phyloP scores from a whole-genome alignment of 441 rosid species.

The Raphanus hybrid region DNA sequence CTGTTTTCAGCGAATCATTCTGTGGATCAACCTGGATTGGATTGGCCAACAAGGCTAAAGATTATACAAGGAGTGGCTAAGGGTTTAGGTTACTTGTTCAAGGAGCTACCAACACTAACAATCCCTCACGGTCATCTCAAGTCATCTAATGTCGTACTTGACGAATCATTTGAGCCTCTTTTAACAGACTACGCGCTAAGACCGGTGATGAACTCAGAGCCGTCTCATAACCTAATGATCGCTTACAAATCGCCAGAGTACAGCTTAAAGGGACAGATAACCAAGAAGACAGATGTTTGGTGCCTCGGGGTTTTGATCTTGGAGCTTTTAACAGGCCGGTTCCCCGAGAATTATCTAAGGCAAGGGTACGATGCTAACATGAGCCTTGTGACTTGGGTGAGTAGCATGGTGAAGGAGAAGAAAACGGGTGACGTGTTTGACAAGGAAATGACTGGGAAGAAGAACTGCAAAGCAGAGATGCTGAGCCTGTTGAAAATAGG shows the following conservation, averaged over 20 bases:
- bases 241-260: conserved; percentile 91
- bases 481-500: conserved; percentile 77
- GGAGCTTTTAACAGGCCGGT: conserved; percentile 76
- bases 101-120: conserved; percentile 61
- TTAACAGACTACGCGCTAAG: conserved; percentile 74
- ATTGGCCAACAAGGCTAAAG: conserved; percentile 74
- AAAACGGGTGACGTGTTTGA: conserved; percentile 71
- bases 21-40: conserved; percentile 39
- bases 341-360: conserved; percentile 73
- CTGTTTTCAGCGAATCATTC: conserved; percentile 6
- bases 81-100: conserved; percentile 75
- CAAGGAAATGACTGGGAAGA: conserved; percentile 65
- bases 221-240: conserved; percentile 66
- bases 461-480: conserved; percentile 67
- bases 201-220: conserved; percentile 75
- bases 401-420: conserved; percentile 62
- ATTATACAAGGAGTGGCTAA: conserved; percentile 77
- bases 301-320: conserved; percentile 79
- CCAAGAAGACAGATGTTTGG: conserved; percentile 82
- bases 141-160: conserved; percentile 87
- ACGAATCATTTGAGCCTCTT: conserved; percentile 61
- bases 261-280: conserved; percentile 48
- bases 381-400: conserved; percentile 76
- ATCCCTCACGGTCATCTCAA: conserved; percentile 93
- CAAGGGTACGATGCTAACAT: conserved; percentile 52